Base-by-base conservation (phyloP, 371 early-diverging fungal species). In the Apophysomyces elegans region DNA sequence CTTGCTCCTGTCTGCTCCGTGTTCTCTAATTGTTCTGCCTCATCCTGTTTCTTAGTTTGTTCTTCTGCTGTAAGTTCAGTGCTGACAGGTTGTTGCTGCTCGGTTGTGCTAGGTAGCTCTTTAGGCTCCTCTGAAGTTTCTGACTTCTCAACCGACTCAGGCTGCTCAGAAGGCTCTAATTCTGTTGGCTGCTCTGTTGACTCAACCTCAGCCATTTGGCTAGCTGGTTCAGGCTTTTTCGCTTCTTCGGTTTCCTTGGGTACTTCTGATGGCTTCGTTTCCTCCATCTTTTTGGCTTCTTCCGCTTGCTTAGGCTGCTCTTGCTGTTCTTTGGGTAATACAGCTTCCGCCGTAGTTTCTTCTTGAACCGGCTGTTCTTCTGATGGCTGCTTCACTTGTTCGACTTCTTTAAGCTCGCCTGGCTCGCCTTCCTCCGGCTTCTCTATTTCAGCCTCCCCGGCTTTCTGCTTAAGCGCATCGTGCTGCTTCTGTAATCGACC, bases 401-500 rank as follows among this genome's bases (percentile, higher is more conserved):
- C 54, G 9, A 21, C 18, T 21, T n/a, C n/a, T 50, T 32, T 21
- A 7, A 21, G 54, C 21, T 16, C 9, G 6, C 21, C 21, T 8
- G 4, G 16, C 21, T 50, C 54, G 9, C 0, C 9, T 50, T n/a
- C 21, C 21, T 50, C 21, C 21, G 54, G n/a, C 21, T 50, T 21
- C 21, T 50, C 54, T 7, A 21, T 5, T 26, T 16, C 21, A n/a
- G 9, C 16, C n/a, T 7, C 8, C 21, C 21, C 54, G n/a, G 54
- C 54, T 50, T 16, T 8, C 21, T 50, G 54, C 37, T 65, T 67
- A 6, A 72, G 32, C 5, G 32, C 36, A 8, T 65, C 63, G 13
- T 62, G 14, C 39, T 72, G 65, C 21, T 57, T 65, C 44, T 72
- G 68, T 1, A 72, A 59, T 45, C 65, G 61, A n/a, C 47, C 63